Evolutionary conservation across 129 eudicot species (phyloP).

Genomic region (sunflower (Helianthus annuus)): HanXRQr2.0-SUNRISE NC_035434.2:170211481-170211980

Average conservation of each 20-base stretch:
- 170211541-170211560: conserved; percentile 83
- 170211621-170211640: conserved; percentile 91
- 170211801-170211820: conserved; percentile 85
- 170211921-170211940: neutral
- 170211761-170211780: neutral
- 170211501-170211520: conserved; percentile 72
- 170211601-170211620: conserved; percentile 96
- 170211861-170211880: conserved; percentile 97
- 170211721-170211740: conserved; percentile 15
- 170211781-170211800: neutral
- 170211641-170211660: conserved; percentile 72
- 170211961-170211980: neutral
- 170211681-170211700: conserved; percentile 88
- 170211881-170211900: conserved; percentile 79
- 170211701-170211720: conserved; percentile 66
- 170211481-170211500: conserved; percentile 53
- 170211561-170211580: conserved; percentile 94
- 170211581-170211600: conserved; percentile 63
- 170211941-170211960: neutral
- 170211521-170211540: conserved; percentile 74
- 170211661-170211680: conserved; percentile 99
- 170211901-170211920: conserved; percentile 40
- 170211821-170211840: conserved; percentile 86
- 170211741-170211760: conserved; percentile 6
- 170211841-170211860: conserved; percentile 82